Evolutionary conservation across 2,329 filamentous ascomycete species (phyloP), one percentile per base, ranked within the genome.

Genomic region (Metarhizium anisopliae): DNA sequence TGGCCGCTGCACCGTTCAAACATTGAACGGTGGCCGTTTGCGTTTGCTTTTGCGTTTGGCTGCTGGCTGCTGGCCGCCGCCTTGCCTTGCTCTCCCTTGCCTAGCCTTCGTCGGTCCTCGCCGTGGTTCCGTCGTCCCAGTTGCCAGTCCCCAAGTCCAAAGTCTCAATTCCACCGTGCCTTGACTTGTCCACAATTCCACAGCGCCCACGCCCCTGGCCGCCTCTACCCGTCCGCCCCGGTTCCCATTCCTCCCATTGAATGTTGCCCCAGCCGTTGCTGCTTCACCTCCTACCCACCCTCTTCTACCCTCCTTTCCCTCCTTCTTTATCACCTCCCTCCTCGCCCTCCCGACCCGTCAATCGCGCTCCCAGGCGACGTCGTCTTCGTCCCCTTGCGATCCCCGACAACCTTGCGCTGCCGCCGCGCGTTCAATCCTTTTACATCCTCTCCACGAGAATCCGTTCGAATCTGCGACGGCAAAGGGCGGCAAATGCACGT

Each of bases 401-500:
- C 64, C 64, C 64, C 66, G 66, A 68, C 66, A 65, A 63, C 63
- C 61, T 60, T 43, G 55, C 53, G 51, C 58, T 51, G 59, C 57
- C 55, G n/a, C 51, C 43, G 57, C 57, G 57, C 57, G 57, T 58
- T 58, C 54, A 52, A 56, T 58, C 55, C 52, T 58, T 58, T 54
- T 13, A 53, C 36, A 5, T n/a, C 11, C 32, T 47, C 36, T 54
- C 53, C 50, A 52, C 57, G 55, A 58, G 56, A 55, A 56, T 57
- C 53, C 58, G 57, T 65, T 61, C 53, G 63, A 63, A 62, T 61
- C 61, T 61, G 58, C 59, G 38, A 59, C 59, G 60, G 61, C 60
- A 59, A 61, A 66, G 66, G 65, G 63, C 61, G 55, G 63, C 66
- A 65, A 67, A 69, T 67, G 67, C 63, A 62, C 60, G 60, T 60